Percentiles rank a stretch among this genome's conserved stretches.
phyloP scores from a whole-genome alignment of 306 rosid species.

The Cucumis melo region DNA sequence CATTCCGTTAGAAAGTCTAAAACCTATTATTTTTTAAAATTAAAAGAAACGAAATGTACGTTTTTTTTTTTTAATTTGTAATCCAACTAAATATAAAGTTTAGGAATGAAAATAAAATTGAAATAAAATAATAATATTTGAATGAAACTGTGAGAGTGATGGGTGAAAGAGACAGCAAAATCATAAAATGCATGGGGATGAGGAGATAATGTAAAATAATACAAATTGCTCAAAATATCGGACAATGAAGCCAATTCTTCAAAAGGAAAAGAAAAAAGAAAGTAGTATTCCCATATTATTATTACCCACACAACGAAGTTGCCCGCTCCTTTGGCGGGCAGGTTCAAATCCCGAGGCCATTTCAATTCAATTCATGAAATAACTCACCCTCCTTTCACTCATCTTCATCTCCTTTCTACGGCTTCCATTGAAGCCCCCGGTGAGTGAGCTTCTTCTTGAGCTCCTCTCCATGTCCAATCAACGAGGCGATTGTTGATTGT shows the following conservation, averaged over 20 bases:
- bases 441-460: slow-evolving; percentile 14
- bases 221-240: background rate
- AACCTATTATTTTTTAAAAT: too few relatives aligned
- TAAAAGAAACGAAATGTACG: too few relatives aligned
- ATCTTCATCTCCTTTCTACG: slow-evolving; percentile 5
- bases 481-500: background rate
- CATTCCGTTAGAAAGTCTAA: too few relatives aligned
- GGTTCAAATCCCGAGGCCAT: slow-evolving; percentile 23
- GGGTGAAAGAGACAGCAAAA: background rate
- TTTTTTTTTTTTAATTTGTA: too few relatives aligned
- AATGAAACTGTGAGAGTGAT: background rate
- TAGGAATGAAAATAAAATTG: background rate
- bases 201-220: slow-evolving; percentile 5
- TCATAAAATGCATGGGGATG: background rate
- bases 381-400: background rate
- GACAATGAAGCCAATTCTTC: background rate
- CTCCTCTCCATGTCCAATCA: slow-evolving; percentile 12
- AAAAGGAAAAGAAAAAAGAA: background rate
- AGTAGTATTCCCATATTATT: background rate
- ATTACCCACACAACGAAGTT: slow-evolving; percentile 22
- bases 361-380: slow-evolving; percentile 6
- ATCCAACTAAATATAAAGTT: too few relatives aligned
- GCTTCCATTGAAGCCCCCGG: slow-evolving; percentile 18
- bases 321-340: slow-evolving; percentile 31
- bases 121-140: background rate